phyloP scores from a whole-genome alignment of 208 protist species.

The Acanthamoeba divionensis region DNA sequence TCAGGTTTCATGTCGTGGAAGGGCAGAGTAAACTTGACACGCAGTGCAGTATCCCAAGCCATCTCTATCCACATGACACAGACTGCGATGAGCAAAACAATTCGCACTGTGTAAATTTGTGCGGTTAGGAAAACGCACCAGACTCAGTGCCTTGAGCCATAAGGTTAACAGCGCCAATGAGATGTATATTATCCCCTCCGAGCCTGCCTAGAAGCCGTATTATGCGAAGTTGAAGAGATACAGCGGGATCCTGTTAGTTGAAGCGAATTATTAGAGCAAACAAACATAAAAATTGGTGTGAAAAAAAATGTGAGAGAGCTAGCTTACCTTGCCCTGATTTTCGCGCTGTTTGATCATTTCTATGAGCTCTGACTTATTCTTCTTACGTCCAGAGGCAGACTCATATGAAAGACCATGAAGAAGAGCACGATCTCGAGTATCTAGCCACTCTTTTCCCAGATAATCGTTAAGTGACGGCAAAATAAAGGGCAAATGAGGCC shows the following conservation, averaged over 20 bases:
- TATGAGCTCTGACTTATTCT: background rate
- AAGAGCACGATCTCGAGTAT: background rate
- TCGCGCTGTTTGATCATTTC: background rate
- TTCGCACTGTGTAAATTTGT: background rate
- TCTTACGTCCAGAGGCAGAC: background rate
- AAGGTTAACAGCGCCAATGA: conserved; percentile 38
- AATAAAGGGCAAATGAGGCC: conserved; percentile 50
- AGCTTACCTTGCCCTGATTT: background rate
- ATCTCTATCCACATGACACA: conserved; percentile 17
- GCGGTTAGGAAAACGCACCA: background rate
- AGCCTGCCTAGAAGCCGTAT: conserved; percentile 69
- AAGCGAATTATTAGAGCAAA: conserved; percentile 54
- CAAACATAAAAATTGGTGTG: no score
- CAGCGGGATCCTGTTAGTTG: conserved; percentile 41
- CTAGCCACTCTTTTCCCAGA: conserved; percentile 54
- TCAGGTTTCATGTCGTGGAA: conserved; percentile 56
- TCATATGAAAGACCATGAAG: conserved; percentile 5
- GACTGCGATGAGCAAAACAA: background rate
- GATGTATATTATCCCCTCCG: conserved; percentile 64
- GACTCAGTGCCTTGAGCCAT: conserved; percentile 7
- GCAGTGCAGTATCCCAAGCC: conserved; percentile 66
- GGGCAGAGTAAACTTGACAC: conserved; percentile 55
- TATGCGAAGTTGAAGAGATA: conserved; percentile 68
- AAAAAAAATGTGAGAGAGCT: background rate
- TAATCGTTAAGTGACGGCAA: conserved; percentile 69